Evolutionary conservation across 148 eudicot species (phyloP), one percentile per base, ranked within the genome.

Genomic region (Camellia granthamiana): DNA sequence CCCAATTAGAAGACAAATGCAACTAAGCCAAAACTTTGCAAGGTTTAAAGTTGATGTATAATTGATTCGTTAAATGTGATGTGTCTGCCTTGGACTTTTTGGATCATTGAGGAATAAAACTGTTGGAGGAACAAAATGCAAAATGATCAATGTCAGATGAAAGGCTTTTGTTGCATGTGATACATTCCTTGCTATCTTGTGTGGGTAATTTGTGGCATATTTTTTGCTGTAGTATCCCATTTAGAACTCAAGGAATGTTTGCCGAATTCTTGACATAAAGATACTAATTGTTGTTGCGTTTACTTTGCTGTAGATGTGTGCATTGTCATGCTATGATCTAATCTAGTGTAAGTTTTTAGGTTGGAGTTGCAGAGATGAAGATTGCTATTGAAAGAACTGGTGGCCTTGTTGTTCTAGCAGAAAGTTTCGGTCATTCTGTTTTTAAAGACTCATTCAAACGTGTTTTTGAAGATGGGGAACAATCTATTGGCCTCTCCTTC

Each of bases 341-440:
- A 19, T 58, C 15, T n/a, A 54, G 72, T 65, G n/a, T 70, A 51
- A 19, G 3, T 14, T 71, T 74, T 78, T 30, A 95, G 99, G 99
- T 95, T 80, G 99, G 99, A 79, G 97, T 95, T 81, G 99, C 98
- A 75, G 99, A 95, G 82, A 95, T 95, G 98, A 95, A 95, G 86
- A 91, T 92, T 80, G 95, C 92, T 81, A 95, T 95, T 80, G 99
- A 95, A 83, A 92, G 80, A 87, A 93, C 98, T 72, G 98, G 99
- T 80, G 99, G 99, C 79, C 98, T 93, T 78, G 97, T 95, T 83
- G 98, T 93, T 82, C 81, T 89, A 52, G 89, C 99, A 58, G 99
- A 95, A 86, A 95, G 99, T 88, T 95, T 95, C 85, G 99, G 99
- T 74, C 98, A 95, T 83, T 87, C 98, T 58, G 99, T 95, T 68